Conservation (phyloP, 805 yeast genomes). For the Schwanniomyces polymorphus region DNA sequence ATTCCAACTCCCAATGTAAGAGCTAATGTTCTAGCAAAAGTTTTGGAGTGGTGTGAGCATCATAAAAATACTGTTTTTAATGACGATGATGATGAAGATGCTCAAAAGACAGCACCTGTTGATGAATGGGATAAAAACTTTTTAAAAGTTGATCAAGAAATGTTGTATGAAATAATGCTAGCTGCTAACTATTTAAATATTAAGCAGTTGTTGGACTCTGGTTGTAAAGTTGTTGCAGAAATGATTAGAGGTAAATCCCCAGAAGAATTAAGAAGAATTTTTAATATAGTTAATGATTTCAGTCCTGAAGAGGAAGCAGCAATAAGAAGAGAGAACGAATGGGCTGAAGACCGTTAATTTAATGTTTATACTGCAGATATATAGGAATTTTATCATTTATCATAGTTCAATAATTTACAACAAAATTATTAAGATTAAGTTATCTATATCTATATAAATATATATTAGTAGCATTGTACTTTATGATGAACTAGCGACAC, state of each 20-base stretch:
- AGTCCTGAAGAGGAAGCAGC: conserved; percentile 89
- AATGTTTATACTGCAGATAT: background rate
- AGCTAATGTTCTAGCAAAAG: conserved; percentile 82
- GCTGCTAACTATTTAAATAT: conserved; percentile 83
- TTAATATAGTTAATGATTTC: conserved; percentile 79
- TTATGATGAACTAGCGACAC: no score
- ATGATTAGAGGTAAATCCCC: conserved; percentile 81
- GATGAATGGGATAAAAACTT: conserved; percentile 96
- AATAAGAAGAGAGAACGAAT: conserved; percentile 81
- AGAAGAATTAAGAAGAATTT: conserved; percentile 76
- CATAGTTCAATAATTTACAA: no score
- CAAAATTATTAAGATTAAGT: no score
- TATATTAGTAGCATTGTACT: no score
- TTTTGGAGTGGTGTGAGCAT: conserved; percentile 95
- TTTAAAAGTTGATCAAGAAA: conserved; percentile 89
- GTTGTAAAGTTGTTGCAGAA: conserved; percentile 80
- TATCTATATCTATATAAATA: no score
- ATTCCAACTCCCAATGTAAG: conserved; percentile 91
- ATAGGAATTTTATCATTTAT: no score
- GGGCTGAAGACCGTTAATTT: conserved; percentile 79
- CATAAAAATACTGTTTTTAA: conserved; percentile 80
- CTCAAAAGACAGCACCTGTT: conserved; percentile 85
- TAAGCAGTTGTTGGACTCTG: conserved; percentile 72
- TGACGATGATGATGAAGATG: conserved; percentile 79
- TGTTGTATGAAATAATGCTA: conserved; percentile 75